Evolutionary conservation across 2,329 filamentous ascomycete genomes (phyloP).

Genomic region (Podosphaera leucotricha): DNA sequence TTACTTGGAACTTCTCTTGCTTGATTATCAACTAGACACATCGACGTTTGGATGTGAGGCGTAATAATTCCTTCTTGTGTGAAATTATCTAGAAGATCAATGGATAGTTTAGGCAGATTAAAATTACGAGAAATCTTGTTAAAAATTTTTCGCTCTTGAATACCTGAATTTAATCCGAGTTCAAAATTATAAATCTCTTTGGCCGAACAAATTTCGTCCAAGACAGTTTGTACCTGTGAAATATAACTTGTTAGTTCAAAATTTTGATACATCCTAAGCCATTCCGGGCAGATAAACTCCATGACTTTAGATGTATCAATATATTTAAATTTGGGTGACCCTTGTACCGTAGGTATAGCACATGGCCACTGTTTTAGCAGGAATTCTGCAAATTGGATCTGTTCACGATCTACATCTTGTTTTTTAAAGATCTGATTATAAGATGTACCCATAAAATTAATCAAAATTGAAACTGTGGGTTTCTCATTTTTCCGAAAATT

Average conservation of each 20-base stretch:
- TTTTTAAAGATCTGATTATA: neutral
- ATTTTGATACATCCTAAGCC: conserved; percentile 24
- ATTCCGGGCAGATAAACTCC: conserved; percentile 20
- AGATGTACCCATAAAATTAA: neutral
- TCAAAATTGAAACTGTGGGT: neutral
- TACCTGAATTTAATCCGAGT: neutral
- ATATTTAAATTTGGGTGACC: conserved; percentile 5
- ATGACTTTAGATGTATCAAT: conserved; percentile 17
- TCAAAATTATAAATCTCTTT: neutral
- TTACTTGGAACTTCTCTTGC: neutral
- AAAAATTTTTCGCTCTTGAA: neutral
- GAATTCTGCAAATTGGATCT: conserved; percentile 17
- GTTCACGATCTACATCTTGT: conserved; percentile 7
- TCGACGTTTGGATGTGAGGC: neutral
- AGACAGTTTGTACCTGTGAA: conserved; percentile 19
- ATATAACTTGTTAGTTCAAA: conserved; percentile 22
- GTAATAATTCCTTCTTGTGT: neutral
- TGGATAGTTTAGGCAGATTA: neutral
- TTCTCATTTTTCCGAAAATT: neutral
- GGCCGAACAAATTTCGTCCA: conserved; percentile 10
- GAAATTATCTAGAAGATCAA: neutral
- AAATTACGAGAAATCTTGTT: conserved; percentile 5
- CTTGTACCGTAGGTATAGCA: conserved; percentile 13
- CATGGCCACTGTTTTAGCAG: conserved; percentile 23
- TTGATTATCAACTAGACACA: neutral